These are phyloP conservation scores for Candida sithepensis DNA, from an alignment of 805 yeast genomes.

Conservation along the genomic window DNA sequence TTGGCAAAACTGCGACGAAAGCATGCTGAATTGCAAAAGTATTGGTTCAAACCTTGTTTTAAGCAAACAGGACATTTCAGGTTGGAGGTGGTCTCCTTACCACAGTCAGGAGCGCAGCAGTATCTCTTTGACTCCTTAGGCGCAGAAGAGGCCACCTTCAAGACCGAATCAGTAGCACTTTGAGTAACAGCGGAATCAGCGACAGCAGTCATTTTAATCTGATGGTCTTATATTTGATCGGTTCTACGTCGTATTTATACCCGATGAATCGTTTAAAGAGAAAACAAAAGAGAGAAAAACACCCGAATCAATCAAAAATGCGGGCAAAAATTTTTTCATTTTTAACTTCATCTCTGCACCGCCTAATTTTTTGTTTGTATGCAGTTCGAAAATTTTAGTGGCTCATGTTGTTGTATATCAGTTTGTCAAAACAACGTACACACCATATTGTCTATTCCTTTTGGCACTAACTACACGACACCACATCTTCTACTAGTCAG, in stretches of 20 bases:
- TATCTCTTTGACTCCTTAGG: slow-evolving; percentile 4
- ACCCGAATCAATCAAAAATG: neutral
- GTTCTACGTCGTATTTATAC: too few species aligned
- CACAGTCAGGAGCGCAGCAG: slow-evolving; percentile 83
- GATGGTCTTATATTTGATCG: too few species aligned
- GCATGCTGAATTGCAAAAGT: slow-evolving; percentile 82
- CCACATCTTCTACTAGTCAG: too few species aligned
- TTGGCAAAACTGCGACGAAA: slow-evolving; percentile 66
- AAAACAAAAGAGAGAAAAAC: neutral
- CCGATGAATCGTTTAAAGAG: too few species aligned
- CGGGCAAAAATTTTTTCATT: neutral
- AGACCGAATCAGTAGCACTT: neutral
- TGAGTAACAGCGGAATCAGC: neutral
- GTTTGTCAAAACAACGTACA: too few species aligned
- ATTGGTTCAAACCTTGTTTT: slow-evolving; percentile 57
- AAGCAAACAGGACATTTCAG: slow-evolving; percentile 92
- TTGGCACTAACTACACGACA: too few species aligned
- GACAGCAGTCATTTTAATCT: neutral
- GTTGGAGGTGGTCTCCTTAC: slow-evolving; percentile 68
- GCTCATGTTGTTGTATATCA: too few species aligned
- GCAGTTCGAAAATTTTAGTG: neutral
- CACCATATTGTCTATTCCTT: too few species aligned
- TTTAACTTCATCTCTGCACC: neutral
- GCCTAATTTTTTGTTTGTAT: neutral
- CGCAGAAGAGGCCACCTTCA: slow-evolving; percentile 5